Conservation (phyloP, 768 basidiomycete species). For the Suillus cothurnatus region DNA sequence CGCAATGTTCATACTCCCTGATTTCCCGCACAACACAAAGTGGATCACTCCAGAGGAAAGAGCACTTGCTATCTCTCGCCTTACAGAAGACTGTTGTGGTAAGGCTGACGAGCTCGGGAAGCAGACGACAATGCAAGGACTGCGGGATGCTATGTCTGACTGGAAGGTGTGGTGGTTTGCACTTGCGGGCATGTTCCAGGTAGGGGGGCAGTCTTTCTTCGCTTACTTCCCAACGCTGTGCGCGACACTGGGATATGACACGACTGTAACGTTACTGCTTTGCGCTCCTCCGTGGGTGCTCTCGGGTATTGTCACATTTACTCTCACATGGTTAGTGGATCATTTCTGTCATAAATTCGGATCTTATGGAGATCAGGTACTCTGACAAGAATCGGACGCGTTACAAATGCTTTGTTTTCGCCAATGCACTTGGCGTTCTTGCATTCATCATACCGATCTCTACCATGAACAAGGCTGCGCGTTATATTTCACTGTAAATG, state of each 20-base stretch:
- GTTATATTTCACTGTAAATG: background rate
- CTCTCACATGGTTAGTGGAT: background rate
- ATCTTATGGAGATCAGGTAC: background rate
- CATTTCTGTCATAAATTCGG: background rate
- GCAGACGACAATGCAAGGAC: slow-evolving; percentile 40
- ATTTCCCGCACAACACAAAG: slow-evolving; percentile 36
- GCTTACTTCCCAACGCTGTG: background rate
- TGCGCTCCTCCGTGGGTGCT: background rate
- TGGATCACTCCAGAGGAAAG: slow-evolving; percentile 34
- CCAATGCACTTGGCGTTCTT: background rate
- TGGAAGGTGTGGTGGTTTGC: slow-evolving; percentile 85
- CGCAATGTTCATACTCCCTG: slow-evolving; percentile 38
- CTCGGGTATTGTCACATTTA: background rate
- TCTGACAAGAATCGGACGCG: background rate
- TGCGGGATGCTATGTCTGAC: slow-evolving; percentile 62
- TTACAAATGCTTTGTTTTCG: background rate
- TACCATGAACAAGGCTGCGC: background rate
- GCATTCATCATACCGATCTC: background rate
- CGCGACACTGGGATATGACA: background rate
- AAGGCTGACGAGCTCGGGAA: slow-evolving; percentile 43
- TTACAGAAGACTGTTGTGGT: slow-evolving; percentile 44
- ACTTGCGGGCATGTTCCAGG: slow-evolving; percentile 41
- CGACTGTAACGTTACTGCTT: background rate
- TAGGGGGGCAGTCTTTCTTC: background rate
- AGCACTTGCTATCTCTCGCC: slow-evolving; percentile 31